Base-by-base conservation (phyloP, 2,329 filamentous ascomycete species). In the Calonectria hongkongensis region DNA sequence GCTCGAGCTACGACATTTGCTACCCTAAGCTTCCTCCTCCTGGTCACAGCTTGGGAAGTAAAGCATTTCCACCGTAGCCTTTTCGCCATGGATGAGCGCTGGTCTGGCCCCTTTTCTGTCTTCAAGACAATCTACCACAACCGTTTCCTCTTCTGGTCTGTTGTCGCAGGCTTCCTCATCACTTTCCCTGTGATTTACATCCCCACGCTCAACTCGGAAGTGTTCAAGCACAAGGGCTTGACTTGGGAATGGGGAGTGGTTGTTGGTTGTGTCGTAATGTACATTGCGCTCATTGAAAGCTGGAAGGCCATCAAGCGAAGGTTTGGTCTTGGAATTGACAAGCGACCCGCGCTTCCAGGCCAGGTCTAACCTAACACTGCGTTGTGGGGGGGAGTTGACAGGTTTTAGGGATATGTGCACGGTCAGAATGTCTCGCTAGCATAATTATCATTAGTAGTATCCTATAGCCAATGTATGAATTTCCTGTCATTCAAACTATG, bases 201-300 rank as follows among this genome's bases (percentile, higher is more conserved):
- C 45, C 93, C 93, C 0, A 87, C 89, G 28, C 86, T 95, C 76
- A 94, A 94, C 80, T 87, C 86, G 1, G 83, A 85, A 3, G 92
- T 94, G 2, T 94, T 94, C 84, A 92, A 94, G 83, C 93, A 95
- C 80, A 87, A 87, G 51, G 90, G 89, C 0, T 92, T 95, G 69
- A 87, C 85, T 2, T 94, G 92, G 92, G 93, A 95, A 79, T 95
- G 93, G 93, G 92, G 89, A 1, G 86, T 95, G 2, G 92, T 95
- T 0, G 86, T 89, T 56, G 87, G 90, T 21, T 89, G 87, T 41
- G 87, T 92, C 0, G 82, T 89, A 2, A 81, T 89, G 10, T 95
- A 94, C 82, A 85, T 94, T 62, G 83, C 83, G 0, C 88, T 93
- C 10, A 87, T 94, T 2, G 93, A 95, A 84, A 77, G 79, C 0